Base-by-base conservation (phyloP, 345 rosid species). In the Eucalyptus polyanthemos region DNA sequence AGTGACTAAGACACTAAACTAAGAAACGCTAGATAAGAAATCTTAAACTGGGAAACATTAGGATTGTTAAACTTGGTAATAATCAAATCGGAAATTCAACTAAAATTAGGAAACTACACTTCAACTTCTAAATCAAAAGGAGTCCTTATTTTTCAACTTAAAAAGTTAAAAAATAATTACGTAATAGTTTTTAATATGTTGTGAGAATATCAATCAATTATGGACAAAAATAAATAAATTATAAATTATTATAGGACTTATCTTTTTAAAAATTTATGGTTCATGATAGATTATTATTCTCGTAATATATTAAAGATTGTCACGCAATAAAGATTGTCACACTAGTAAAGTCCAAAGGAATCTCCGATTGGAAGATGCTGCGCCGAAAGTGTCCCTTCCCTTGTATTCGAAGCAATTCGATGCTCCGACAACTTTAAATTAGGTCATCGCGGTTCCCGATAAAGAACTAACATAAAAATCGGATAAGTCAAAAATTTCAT, bases 201-300 rank as follows among this genome's bases (percentile, higher is more conserved):
- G 0, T 53, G 0, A 53, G 0, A 53, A 2, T 53, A 53, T 53
- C 5, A 1, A 3, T 53, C 11, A 53, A 53, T 53, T 53, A 21
- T 53, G 5, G 5, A 53, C 0, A 6, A 53, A 53, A 53, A 53
- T n/a, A n/a, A 53, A 53, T 7, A 53, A 53, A 53, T 53, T 0
- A 53, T 7, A 51, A 8, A 53, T 53, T 19, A 0, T 53, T 53
- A 19, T 1, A 0, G 1, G 1, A 8, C 4, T 53, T 1, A 53
- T 1, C 2, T 19, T 0, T 53, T 53, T 0, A 19, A 53, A 0
- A 53, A 2, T 21, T 53, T 19, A 8, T 53, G 2, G 0, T 2
- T 51, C 4, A 19, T 53, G 0, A 53, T 53, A 53, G 0, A 51
- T 51, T 51, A 6, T 51, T 17, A 51, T 51, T 51, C 6, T 5